These are phyloP conservation scores for Mucor piriformis DNA, from an alignment of 371 early-diverging fungal genomes.

Conservation along the genomic window DNA sequence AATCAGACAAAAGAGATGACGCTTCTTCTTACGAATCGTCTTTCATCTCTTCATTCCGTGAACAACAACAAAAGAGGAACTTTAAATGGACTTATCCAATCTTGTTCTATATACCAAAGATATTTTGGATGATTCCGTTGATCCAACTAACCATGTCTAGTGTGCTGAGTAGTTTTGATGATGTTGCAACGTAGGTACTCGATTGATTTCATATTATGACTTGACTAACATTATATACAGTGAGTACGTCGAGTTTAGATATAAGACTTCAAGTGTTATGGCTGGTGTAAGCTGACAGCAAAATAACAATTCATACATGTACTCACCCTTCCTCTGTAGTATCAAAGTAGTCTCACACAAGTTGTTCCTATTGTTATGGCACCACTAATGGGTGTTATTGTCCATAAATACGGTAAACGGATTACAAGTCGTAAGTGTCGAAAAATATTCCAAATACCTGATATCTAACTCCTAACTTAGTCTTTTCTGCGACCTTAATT, in stretches of 20 bases:
- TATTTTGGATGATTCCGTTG: conserved; percentile 52
- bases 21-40: neutral
- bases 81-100: conserved; percentile 32
- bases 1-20: neutral
- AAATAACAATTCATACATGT: neutral
- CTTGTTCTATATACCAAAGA: conserved; percentile 40
- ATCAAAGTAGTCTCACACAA: conserved; percentile 59
- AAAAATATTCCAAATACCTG: neutral
- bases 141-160: conserved; percentile 50
- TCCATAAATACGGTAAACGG: conserved; percentile 58
- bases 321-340: conserved; percentile 31
- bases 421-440: conserved; percentile 35
- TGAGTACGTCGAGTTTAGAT: conserved; percentile 51
- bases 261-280: conserved; percentile 43
- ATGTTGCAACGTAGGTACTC: conserved; percentile 43
- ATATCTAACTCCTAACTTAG: conserved; percentile 16
- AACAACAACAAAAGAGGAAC: neutral
- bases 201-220: neutral
- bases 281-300: conserved; percentile 52
- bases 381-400: conserved; percentile 55
- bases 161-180: conserved; percentile 52
- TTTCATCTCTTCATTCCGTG: neutral
- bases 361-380: conserved; percentile 56
- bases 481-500: conserved; percentile 40
- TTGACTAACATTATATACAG: conserved; percentile 11